Evolutionary conservation across 495 filamentous ascomycete genomes (phyloP).

Genomic region (Annulohypoxylon moriforme): DNA sequence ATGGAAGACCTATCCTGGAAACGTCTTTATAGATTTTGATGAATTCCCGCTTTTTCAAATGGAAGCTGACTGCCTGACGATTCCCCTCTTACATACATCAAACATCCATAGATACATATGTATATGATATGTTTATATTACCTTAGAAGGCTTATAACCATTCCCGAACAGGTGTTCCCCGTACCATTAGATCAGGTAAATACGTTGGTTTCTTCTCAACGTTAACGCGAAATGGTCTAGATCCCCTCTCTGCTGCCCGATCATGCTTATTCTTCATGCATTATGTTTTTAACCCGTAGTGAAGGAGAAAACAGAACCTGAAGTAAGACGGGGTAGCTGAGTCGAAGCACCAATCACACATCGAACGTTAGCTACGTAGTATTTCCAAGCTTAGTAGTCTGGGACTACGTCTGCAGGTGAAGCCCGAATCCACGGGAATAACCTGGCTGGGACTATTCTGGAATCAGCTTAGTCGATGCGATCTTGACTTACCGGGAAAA

Average conservation of each 20-base stretch:
- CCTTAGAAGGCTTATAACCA: neutral
- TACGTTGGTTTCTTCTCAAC: neutral
- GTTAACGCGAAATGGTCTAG: constrained; percentile 12
- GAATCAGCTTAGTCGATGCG: constrained; percentile 1
- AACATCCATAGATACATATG: neutral
- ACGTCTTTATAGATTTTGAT: neutral
- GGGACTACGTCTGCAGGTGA: neutral
- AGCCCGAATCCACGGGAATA: constrained; percentile 9
- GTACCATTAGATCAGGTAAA: neutral
- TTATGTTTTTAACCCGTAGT: constrained; percentile 1
- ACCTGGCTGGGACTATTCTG: neutral
- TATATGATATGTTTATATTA: neutral
- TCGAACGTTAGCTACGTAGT: neutral
- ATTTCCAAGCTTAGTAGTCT: neutral
- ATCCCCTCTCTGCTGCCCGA: neutral
- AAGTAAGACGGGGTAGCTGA: neutral
- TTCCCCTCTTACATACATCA: constrained; percentile 2
- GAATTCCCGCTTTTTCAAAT: constrained; percentile 4
- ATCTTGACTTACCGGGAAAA: neutral
- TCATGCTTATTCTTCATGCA: neutral
- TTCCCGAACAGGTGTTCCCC: neutral
- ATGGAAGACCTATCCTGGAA: neutral
- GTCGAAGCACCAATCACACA: constrained; percentile 4
- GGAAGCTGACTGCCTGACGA: neutral
- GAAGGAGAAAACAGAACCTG: neutral